Evolutionary conservation across 495 filamentous ascomycete genomes (phyloP).

Genomic region (Clohesyomyces aquaticus): DNA sequence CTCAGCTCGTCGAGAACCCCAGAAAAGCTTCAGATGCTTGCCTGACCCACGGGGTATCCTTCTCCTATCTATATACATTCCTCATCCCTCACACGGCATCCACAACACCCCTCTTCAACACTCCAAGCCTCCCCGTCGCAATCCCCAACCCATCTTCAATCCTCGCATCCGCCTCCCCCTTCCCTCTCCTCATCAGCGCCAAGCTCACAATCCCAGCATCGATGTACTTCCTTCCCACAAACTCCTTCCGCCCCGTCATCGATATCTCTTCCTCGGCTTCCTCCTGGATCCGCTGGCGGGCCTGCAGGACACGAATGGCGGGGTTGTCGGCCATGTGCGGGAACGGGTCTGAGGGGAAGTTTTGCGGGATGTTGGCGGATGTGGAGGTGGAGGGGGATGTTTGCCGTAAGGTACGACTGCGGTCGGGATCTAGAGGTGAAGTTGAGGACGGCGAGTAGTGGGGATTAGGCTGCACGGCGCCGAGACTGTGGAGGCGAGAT

Average conservation of each 20-base stretch:
- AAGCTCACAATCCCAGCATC: conserved; percentile 65
- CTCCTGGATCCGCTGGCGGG: conserved; percentile 60
- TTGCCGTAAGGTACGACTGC: too few species aligned
- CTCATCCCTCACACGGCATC: conserved; percentile 12
- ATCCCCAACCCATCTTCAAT: conserved; percentile 66
- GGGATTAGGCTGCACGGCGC: conserved; percentile 65
- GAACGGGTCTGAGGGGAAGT: conserved; percentile 45
- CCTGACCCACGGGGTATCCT: too few species aligned
- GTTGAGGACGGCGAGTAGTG: conserved; percentile 61
- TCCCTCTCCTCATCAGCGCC: conserved; percentile 62
- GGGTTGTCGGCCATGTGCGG: conserved; percentile 58
- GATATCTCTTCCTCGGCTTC: conserved; percentile 61
- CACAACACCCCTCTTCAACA: conserved; percentile 51
- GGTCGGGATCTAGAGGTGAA: conserved; percentile 45
- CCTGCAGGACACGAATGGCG: conserved; percentile 58
- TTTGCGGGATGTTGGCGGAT: conserved; percentile 36
- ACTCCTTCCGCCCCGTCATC: conserved; percentile 53
- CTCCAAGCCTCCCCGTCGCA: conserved; percentile 59
- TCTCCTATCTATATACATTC: too few species aligned
- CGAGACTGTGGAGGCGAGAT: conserved; percentile 63
- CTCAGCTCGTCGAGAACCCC: too few species aligned
- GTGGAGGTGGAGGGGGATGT: not conserved
- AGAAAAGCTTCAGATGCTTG: too few species aligned
- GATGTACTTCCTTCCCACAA: conserved; percentile 59
- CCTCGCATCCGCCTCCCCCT: conserved; percentile 53